Conservation (phyloP, 2,329 filamentous ascomycete species). For the Orbilia javanica region DNA sequence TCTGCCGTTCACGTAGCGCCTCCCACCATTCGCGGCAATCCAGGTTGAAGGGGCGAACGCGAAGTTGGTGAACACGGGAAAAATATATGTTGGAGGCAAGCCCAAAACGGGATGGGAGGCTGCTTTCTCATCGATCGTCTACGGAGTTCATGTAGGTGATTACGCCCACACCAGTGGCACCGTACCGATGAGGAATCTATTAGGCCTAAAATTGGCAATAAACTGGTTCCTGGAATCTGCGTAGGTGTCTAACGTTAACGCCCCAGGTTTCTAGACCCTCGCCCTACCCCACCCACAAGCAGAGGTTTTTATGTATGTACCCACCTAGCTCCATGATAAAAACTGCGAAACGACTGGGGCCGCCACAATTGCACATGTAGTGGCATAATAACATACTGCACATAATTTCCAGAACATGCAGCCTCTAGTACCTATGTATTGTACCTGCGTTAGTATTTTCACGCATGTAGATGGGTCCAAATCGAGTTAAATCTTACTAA, state of each 20-base stretch:
- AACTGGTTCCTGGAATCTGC: constrained; percentile 19
- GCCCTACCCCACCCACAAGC: constrained; percentile 19
- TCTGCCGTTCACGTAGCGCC: constrained; percentile 35
- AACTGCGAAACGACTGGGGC: constrained; percentile 2
- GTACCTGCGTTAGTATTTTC: constrained; percentile 32
- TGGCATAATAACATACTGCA: neutral
- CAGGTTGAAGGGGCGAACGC: constrained; percentile 16
- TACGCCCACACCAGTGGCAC: constrained; percentile 20
- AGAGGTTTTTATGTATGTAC: constrained; percentile 7
- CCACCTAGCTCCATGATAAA: constrained; percentile 14
- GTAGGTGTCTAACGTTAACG: constrained; percentile 18
- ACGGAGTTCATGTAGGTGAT: constrained; percentile 23
- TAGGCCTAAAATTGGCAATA: constrained; percentile 1
- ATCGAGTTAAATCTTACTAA: constrained; percentile 36
- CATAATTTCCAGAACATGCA: constrained; percentile 19
- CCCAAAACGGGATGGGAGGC: constrained; percentile 14
- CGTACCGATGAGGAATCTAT: constrained; percentile 40
- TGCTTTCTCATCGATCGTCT: constrained; percentile 3
- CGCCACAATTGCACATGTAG: neutral
- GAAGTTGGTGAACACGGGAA: neutral
- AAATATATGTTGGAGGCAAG: constrained; percentile 21
- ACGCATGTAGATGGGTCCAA: constrained; percentile 18
- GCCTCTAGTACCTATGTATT: constrained; percentile 22
- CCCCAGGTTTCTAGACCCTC: constrained; percentile 16
- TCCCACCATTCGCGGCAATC: constrained; percentile 12